Evolutionary conservation across 352 stramenopile genomes (phyloP).

Genomic region (Phytopythium cucurbitacearum): DNA sequence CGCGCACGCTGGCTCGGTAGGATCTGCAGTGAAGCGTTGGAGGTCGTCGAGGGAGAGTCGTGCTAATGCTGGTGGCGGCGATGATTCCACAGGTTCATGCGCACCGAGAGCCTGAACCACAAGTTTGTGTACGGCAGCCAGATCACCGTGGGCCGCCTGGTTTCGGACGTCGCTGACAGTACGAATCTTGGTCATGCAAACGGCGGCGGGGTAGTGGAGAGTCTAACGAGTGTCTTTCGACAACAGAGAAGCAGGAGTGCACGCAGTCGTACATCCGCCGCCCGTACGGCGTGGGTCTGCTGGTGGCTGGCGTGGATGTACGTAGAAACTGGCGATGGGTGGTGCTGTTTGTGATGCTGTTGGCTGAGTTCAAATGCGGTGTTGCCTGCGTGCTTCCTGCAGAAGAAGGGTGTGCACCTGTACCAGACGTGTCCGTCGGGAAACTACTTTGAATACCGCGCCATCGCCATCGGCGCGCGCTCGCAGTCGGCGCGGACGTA

Average conservation of each 20-base stretch:
- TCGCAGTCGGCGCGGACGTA: constrained; percentile 98
- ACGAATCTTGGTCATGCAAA: constrained; percentile 2
- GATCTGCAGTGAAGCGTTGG: background rate
- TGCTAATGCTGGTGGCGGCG: constrained; percentile 1
- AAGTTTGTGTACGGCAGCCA: constrained; percentile 98
- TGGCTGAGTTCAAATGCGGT: constrained; percentile 7
- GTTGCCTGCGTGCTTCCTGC: constrained; percentile 8
- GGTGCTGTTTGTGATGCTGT: background rate
- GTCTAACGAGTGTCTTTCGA: background rate
- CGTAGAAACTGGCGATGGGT: constrained; percentile 12
- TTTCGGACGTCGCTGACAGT: constrained; percentile 96
- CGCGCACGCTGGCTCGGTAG: constrained; percentile 88
- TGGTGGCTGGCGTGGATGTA: constrained; percentile 92
- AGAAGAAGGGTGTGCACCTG: constrained; percentile 97
- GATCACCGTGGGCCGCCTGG: constrained; percentile 93
- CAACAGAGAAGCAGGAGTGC: constrained; percentile 93
- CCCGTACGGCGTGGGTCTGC: constrained; percentile 97
- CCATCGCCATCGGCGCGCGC: constrained; percentile 95
- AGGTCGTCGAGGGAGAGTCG: constrained; percentile 4
- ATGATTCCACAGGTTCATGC: constrained; percentile 78
- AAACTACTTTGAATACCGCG: constrained; percentile 99
- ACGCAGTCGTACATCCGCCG: constrained; percentile 99
- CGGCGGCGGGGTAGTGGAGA: background rate
- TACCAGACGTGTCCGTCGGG: constrained; percentile 98
- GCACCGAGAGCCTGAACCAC: constrained; percentile 98